Evolutionary conservation across 2,329 filamentous ascomycete species (phyloP).

Genomic region (Botrytis elliptica): DNA sequence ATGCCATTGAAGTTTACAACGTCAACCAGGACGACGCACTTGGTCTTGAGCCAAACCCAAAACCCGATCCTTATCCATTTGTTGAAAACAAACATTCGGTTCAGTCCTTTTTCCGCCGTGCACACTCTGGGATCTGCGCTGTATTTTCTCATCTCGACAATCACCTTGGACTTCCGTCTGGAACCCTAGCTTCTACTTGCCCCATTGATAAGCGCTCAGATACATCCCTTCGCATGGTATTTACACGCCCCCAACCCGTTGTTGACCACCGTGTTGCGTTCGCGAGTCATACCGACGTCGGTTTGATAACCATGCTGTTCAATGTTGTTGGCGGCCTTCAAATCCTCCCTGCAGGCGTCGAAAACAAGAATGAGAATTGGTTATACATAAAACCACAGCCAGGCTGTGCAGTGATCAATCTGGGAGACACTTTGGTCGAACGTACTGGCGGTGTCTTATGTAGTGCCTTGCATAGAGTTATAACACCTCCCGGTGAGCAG

Average conservation of each 20-base stretch:
- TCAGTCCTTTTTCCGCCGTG: background rate
- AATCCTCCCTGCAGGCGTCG: background rate
- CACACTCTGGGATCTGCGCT: background rate
- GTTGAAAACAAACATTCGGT: background rate
- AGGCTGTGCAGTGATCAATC: background rate
- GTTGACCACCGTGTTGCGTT: background rate
- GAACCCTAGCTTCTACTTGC: background rate
- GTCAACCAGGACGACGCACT: background rate
- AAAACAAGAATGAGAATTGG: background rate
- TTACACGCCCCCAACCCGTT: background rate
- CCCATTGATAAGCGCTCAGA: background rate
- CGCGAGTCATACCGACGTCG: background rate
- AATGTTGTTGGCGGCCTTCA: background rate
- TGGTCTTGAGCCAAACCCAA: background rate
- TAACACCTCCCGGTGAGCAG: background rate
- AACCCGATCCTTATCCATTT: background rate
- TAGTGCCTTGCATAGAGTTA: background rate
- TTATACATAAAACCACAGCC: background rate
- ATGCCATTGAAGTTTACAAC: background rate
- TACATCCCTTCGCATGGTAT: background rate
- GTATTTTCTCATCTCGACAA: background rate
- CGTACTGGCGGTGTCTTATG: background rate
- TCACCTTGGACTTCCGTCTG: background rate
- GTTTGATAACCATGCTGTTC: background rate
- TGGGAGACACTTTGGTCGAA: background rate